Conservation (phyloP, 179 eudicot genomes). For the Silene vulgaris region DNA sequence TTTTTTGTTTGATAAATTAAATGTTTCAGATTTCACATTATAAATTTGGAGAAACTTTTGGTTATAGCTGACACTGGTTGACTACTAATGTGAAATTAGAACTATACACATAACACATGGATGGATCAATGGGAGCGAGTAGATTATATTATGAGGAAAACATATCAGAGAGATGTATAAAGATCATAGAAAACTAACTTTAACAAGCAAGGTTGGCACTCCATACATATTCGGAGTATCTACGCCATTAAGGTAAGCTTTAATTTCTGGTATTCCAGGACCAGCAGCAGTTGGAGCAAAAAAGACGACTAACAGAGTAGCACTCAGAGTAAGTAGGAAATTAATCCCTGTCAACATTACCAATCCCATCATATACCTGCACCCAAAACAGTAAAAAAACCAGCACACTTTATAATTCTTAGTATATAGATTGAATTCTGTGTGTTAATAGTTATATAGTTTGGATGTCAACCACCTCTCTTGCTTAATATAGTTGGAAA, state of each 20-base stretch:
- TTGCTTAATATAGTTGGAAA: conserved; percentile 47
- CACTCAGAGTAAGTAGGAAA: conserved; percentile 61
- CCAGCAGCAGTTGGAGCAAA: conserved; percentile 88
- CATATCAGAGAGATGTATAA: neutral
- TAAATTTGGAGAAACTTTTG: too few relatives aligned
- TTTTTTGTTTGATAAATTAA: neutral
- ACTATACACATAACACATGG: too few relatives aligned
- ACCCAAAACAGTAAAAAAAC: conserved; percentile 14
- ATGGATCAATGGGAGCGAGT: neutral
- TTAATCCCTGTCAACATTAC: conserved; percentile 57
- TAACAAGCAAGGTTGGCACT: conserved; percentile 58
- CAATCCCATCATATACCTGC: conserved; percentile 59
- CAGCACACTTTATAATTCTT: neutral
- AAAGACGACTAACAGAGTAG: conserved; percentile 58
- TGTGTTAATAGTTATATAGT: neutral
- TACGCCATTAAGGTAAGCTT: conserved; percentile 88
- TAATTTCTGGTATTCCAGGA: conserved; percentile 90
- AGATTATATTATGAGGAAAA: neutral
- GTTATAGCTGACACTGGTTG: too few relatives aligned
- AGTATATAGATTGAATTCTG: neutral
- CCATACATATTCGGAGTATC: conserved; percentile 79
- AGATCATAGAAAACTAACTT: conserved; percentile 39
- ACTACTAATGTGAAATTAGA: too few relatives aligned
- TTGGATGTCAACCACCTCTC: conserved; percentile 20
- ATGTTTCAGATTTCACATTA: too few relatives aligned